Evolutionary conservation across 805 yeast genomes (phyloP), one percentile per base, ranked within the genome.

Genomic region (Komagataella mondaviorum): DNA sequence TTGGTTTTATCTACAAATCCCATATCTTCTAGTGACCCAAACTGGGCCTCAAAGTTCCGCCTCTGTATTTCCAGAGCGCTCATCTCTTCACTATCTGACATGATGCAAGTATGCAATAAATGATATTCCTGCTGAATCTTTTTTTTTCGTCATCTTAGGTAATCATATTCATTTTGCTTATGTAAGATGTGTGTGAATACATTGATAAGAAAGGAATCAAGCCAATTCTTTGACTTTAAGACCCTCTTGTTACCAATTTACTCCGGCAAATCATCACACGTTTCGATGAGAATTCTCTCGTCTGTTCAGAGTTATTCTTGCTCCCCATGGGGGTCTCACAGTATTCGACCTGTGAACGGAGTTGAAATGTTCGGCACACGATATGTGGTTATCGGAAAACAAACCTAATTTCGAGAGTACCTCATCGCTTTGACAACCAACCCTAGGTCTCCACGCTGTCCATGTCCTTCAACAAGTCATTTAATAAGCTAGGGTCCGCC

Each of bases 41-140:
- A 73, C 57, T 71, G 75, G 23, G 71, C 70, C 55, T 73, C 77
- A 55, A 73, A 73, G 55, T 71, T 68, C 24, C 67, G 55, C 50
- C 77, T 60, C 55, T 72, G 76, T 49, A 69, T 57, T 55, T 71
- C 76, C 56, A 72, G 45, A 22, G n/a, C 50, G 53, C 24, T 51
- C 51, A 51, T 30, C 23, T 57, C 51, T 16, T 50, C 53, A 36
- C 46, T 45, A 1, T 36, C 52, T 6, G 39, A 30, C 39, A 30
- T 30, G 14, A 30, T 30, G 5, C 20, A 14, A 10, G 39, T 10
- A 30, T 30, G 39, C 39, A 30, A 14, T 2, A 10, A 10, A 30
- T 30, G 39, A 8, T 30, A 30, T 30, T 20, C 20, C 20, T 20
- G 3, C n/a, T 20, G 20, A 20, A 20, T 20, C 20, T 30, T 7